Conservation (phyloP, 164 flowering plant genomes). For the Vitis riparia region DNA sequence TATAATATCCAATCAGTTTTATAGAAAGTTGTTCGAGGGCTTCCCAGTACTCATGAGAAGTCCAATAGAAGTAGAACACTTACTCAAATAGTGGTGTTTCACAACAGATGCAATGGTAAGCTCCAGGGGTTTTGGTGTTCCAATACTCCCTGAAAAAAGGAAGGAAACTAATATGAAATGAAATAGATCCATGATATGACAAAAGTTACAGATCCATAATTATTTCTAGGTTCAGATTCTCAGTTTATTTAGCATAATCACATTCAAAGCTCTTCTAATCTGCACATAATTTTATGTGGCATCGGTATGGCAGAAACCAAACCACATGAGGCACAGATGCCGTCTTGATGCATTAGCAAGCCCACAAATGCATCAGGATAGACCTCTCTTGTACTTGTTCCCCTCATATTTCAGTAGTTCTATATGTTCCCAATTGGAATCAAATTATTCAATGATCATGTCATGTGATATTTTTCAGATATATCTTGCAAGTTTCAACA, state of each 20-base stretch:
- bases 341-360: not conserved
- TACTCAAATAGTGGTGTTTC: constrained; percentile 89
- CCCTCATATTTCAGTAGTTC: not conserved
- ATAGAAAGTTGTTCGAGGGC: not conserved
- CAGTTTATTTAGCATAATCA: no score
- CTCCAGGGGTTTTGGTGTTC: constrained; percentile 83
- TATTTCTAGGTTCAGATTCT: no score
- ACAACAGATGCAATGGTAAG: constrained; percentile 82
- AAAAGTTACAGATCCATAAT: not conserved
- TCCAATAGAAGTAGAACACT: constrained; percentile 20
- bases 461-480: no score
- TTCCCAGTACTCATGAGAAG: not conserved
- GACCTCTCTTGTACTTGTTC: not conserved
- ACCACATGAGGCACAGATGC: not conserved
- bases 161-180: not conserved
- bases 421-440: no score
- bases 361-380: not conserved
- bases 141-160: constrained; percentile 65
- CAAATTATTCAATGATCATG: no score
- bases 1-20: not conserved
- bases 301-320: not conserved
- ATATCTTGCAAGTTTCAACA: no score
- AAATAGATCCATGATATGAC: not conserved
- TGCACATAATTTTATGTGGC: no score
- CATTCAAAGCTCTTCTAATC: no score